Percentiles rank a stretch among this genome's conserved stretches.
Conservation (phyloP, 345 rosid genomes). For the Alliaria petiolata region DNA sequence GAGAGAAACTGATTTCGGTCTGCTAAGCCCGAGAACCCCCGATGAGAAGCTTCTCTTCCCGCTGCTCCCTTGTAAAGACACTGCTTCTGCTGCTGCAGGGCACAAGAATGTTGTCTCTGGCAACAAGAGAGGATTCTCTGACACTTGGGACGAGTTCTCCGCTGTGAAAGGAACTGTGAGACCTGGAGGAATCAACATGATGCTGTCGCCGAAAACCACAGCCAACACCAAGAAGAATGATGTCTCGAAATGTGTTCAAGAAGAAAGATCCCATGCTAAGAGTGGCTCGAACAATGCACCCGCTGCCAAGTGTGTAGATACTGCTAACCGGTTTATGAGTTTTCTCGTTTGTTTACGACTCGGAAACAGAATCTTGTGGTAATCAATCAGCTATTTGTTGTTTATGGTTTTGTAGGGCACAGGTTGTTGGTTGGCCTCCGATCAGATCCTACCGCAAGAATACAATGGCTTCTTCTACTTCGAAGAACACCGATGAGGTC, state of each 20-base stretch:
- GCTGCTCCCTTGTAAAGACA: constrained; percentile 59
- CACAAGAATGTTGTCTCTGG: constrained; percentile 62
- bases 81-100: constrained; percentile 34
- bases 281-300: constrained; percentile 46
- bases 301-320: constrained; percentile 68
- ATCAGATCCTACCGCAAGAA: constrained; percentile 78
- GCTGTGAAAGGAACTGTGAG: constrained; percentile 54
- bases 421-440: constrained; percentile 98
- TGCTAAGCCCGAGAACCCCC: constrained; percentile 44
- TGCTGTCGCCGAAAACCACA: constrained; percentile 32
- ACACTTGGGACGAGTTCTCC: constrained; percentile 64
- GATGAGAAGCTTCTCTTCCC: constrained; percentile 82
- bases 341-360: background rate
- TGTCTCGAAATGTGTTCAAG: constrained; percentile 31
- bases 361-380: background rate
- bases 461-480: constrained; percentile 53
- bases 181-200: constrained; percentile 48
- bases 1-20: constrained; percentile 47
- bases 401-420: constrained; percentile 53
- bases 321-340: background rate
- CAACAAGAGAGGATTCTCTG: constrained; percentile 81
- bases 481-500: constrained; percentile 79
- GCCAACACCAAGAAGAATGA: constrained; percentile 47
- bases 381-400: background rate
- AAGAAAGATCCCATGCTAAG: constrained; percentile 37